Percentiles rank a stretch among this genome's conserved stretches.
These are phyloP conservation scores for Diaporthe sp. DNA, from an alignment of 2,329 filamentous ascomycete species.

Conservation along the genomic window DNA sequence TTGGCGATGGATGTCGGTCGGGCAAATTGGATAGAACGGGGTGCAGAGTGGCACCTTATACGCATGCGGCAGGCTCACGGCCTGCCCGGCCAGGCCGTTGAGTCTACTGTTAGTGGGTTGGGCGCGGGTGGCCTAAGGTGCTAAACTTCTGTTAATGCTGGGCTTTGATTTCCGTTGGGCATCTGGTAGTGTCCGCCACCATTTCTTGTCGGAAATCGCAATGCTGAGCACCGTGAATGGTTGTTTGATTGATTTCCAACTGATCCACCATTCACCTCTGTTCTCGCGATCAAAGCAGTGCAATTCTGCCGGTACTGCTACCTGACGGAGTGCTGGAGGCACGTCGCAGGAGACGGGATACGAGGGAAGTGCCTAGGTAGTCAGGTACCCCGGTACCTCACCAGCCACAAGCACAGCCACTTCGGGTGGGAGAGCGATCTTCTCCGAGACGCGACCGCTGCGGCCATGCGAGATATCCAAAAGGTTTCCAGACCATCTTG, in stretches of 20 bases:
- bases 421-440: slow-evolving; percentile 10
- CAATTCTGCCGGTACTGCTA: not conserved
- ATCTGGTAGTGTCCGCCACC: not conserved
- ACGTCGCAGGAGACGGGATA: not conserved
- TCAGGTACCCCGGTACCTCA: not conserved
- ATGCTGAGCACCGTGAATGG: not conserved
- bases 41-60: not conserved
- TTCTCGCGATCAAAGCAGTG: not conserved
- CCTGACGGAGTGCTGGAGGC: not conserved
- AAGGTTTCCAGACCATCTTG: slow-evolving; percentile 2
- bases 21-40: slow-evolving; percentile 4
- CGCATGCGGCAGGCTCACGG: slow-evolving; percentile 16
- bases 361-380: not conserved
- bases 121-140: not conserved
- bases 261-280: not conserved
- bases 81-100: not conserved
- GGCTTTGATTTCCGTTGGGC: not conserved
- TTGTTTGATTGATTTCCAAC: not conserved
- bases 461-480: slow-evolving; percentile 12
- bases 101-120: slow-evolving; percentile 7
- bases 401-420: slow-evolving; percentile 33
- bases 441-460: slow-evolving; percentile 18
- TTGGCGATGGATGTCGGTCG: slow-evolving; percentile 8
- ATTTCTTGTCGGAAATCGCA: not conserved
- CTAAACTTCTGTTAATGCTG: not conserved